These are phyloP conservation scores for Oidiodendron maius DNA, from an alignment of 495 filamentous ascomycete genomes.

Conservation along the genomic window DNA sequence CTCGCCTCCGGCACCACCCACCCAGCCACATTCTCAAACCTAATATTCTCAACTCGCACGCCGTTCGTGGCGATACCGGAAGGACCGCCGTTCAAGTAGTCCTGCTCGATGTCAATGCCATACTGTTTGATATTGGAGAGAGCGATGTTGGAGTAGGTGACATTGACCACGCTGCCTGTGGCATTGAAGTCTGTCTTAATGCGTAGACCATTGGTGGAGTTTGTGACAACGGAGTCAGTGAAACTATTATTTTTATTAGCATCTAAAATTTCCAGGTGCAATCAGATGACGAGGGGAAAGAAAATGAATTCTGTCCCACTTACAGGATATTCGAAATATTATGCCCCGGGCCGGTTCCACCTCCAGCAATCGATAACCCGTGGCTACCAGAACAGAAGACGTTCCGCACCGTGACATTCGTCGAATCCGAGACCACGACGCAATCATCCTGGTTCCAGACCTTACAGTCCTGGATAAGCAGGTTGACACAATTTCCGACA, in stretches of 20 bases:
- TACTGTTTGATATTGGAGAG: conserved; percentile 51
- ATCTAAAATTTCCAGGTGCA: no score
- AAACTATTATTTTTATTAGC: conserved; percentile 48
- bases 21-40: neutral
- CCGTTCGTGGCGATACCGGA: conserved; percentile 1
- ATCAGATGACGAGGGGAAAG: no score
- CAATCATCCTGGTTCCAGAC: conserved; percentile 62
- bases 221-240: conserved; percentile 38
- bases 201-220: conserved; percentile 49
- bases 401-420: conserved; percentile 45
- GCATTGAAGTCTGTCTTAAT: conserved; percentile 56
- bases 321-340: conserved; percentile 7
- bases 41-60: neutral
- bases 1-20: neutral
- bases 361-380: conserved; percentile 59
- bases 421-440: conserved; percentile 51
- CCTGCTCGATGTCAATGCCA: conserved; percentile 37
- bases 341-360: conserved; percentile 41
- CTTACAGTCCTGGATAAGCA: conserved; percentile 41
- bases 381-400: conserved; percentile 48
- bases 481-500: conserved; percentile 26
- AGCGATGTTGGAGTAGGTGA: conserved; percentile 53
- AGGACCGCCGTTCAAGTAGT: conserved; percentile 5
- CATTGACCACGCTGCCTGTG: conserved; percentile 46
- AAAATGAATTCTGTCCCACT: neutral